Conservation (phyloP, 2,329 filamentous ascomycete genomes). For the Shiraia bambusicola region DNA sequence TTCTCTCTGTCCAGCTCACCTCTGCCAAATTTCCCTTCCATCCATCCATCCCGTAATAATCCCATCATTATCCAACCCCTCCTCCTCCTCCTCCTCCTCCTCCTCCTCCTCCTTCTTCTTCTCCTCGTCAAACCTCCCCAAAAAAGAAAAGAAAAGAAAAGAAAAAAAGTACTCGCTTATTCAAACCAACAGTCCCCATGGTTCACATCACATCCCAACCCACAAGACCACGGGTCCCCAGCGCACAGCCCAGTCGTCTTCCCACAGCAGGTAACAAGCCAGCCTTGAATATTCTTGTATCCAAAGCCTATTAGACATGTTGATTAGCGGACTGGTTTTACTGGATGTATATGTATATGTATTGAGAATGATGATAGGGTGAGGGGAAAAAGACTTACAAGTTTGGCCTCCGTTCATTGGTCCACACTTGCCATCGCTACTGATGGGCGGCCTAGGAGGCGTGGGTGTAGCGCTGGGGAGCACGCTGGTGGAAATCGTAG, state of each 20-base stretch:
- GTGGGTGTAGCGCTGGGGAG: conserved; percentile 20
- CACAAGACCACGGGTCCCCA: conserved; percentile 23
- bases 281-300: conserved; percentile 22
- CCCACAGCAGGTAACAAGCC: conserved; percentile 30
- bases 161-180: too few relatives aligned
- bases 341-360: too few relatives aligned
- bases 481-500: conserved; percentile 4
- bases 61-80: too few relatives aligned
- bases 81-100: too few relatives aligned
- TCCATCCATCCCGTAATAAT: too few relatives aligned
- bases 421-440: conserved; percentile 31
- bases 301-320: conserved; percentile 8
- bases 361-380: too few relatives aligned
- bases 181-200: conserved; percentile 24
- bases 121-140: too few relatives aligned
- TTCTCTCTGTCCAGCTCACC: too few relatives aligned
- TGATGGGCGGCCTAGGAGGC: conserved; percentile 15
- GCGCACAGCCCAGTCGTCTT: conserved; percentile 23
- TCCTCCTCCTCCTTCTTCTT: too few relatives aligned
- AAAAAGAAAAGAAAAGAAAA: too few relatives aligned
- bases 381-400: conserved; percentile 8
- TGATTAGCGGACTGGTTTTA: too few relatives aligned
- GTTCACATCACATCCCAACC: conserved; percentile 29
- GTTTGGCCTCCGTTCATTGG: conserved; percentile 22
- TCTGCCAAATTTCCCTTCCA: too few relatives aligned